A percentile compares a stretch with the other conserved stretches of the same genome.
These are phyloP conservation scores for Bipolaris sorokiniana DNA, from an alignment of 2,329 filamentous ascomycete species.

Conservation along the genomic window DNA sequence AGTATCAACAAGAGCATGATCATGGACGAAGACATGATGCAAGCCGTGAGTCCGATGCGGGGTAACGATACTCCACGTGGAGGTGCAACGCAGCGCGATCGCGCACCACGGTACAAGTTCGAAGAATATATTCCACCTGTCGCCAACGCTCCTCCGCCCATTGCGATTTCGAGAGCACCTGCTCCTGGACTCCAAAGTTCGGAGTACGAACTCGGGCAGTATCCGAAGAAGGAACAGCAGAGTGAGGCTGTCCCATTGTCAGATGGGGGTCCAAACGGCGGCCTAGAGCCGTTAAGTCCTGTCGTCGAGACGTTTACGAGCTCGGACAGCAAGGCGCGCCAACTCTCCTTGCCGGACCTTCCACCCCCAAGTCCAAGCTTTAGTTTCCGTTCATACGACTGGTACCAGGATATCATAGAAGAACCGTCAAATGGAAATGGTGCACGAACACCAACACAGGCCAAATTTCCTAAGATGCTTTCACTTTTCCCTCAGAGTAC, in stretches of 20 bases:
- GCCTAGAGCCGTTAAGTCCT: slow-evolving; percentile 6
- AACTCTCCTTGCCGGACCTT: slow-evolving; percentile 26
- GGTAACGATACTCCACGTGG: slow-evolving; percentile 18
- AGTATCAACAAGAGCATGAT: slow-evolving; percentile 41
- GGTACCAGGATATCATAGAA: slow-evolving; percentile 38
- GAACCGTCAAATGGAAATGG: slow-evolving; percentile 16
- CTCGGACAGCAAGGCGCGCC: slow-evolving; percentile 19
- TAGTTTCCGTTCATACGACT: slow-evolving; percentile 36
- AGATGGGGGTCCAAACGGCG: slow-evolving; percentile 10
- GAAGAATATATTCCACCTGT: slow-evolving; percentile 33
- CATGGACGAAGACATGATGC: slow-evolving; percentile 33
- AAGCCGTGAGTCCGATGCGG: slow-evolving; percentile 20
- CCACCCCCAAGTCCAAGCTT: slow-evolving; percentile 33
- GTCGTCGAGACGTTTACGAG: slow-evolving; percentile 20
- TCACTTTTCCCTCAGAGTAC: slow-evolving; percentile 16
- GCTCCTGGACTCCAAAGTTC: slow-evolving; percentile 13
- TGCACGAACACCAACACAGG: slow-evolving; percentile 21
- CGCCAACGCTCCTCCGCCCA: slow-evolving; percentile 7
- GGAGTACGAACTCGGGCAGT: slow-evolving; percentile 29
- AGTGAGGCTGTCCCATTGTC: slow-evolving; percentile 10
- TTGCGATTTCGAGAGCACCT: slow-evolving; percentile 13
- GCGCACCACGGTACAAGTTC: slow-evolving; percentile 30
- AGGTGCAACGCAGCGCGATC: slow-evolving; percentile 22
- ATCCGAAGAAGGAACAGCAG: slow-evolving; percentile 14
- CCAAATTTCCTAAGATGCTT: slow-evolving; percentile 11